A percentile compares a stretch with the other conserved stretches of the same genome.
These are phyloP conservation scores for Fusarium gaditjirri DNA, from an alignment of 2,329 filamentous ascomycete genomes.

Conservation along the genomic window DNA sequence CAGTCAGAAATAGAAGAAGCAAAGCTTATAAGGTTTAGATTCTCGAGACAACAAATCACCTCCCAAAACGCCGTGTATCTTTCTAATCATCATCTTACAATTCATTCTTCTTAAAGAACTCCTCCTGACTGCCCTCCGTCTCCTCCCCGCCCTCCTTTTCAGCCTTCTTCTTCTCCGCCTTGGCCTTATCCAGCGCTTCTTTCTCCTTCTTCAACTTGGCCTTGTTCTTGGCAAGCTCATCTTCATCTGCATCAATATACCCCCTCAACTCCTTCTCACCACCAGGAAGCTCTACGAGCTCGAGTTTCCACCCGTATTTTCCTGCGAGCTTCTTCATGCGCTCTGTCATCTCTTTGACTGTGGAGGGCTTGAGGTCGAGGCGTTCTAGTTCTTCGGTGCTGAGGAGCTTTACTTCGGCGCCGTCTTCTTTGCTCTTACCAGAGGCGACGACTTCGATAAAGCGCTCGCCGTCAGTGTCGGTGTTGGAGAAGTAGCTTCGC, in stretches of 20 bases:
- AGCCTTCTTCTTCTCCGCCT: constrained; percentile 48
- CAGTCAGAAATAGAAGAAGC: not conserved
- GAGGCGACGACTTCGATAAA: constrained; percentile 59
- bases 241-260: constrained; percentile 70
- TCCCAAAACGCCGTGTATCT: constrained; percentile 26
- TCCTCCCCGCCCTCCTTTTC: constrained; percentile 28
- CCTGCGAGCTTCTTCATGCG: constrained; percentile 76
- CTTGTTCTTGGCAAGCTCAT: constrained; percentile 41
- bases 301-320: constrained; percentile 81
- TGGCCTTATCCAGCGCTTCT: not conserved
- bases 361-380: constrained; percentile 72
- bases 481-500: constrained; percentile 51
- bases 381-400: constrained; percentile 74
- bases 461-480: constrained; percentile 37
- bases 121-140: constrained; percentile 24
- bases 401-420: constrained; percentile 69
- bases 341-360: constrained; percentile 75
- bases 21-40: not conserved
- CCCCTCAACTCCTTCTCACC: constrained; percentile 73
- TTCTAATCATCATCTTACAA: constrained; percentile 54
- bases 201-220: constrained; percentile 34
- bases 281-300: constrained; percentile 75
- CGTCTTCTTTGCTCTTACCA: constrained; percentile 63
- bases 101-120: constrained; percentile 31
- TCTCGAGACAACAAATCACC: not conserved